A percentile compares a stretch with the other conserved stretches of the same genome.
Evolutionary conservation across 108 stramenopile species (phyloP).

Genomic region (Schizochytrium sp.): DNA sequence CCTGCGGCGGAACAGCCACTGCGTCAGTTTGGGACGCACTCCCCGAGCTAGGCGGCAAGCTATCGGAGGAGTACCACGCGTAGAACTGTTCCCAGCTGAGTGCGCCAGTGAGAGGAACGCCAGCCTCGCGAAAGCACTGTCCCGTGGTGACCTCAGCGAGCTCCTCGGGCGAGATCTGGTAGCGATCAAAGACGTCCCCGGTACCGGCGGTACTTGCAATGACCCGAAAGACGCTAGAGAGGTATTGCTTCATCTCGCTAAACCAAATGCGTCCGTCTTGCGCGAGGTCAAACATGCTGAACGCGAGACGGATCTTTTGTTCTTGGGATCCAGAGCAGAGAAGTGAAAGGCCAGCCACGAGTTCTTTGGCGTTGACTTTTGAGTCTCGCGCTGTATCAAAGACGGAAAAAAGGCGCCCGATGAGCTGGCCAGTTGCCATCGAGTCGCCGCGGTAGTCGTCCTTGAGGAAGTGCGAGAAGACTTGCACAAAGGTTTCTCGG

Average conservation of each 20-base stretch:
- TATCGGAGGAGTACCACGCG: background rate
- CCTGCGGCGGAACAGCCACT: background rate
- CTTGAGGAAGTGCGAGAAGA: background rate
- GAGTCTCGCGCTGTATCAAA: constrained; percentile 3
- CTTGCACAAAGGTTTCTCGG: background rate
- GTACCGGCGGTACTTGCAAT: background rate
- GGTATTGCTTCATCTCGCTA: background rate
- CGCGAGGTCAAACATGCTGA: constrained; percentile 19
- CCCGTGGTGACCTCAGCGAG: background rate
- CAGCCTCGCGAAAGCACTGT: background rate
- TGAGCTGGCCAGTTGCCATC: background rate
- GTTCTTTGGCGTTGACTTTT: constrained; percentile 18
- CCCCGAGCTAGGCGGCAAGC: background rate
- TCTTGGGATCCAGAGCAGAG: constrained; percentile 14
- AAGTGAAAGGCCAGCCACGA: constrained; percentile 20
- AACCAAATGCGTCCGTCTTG: background rate
- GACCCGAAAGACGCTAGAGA: constrained; percentile 1
- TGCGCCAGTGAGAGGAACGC: background rate
- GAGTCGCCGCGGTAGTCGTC: background rate
- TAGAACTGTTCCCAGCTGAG: constrained; percentile 3
- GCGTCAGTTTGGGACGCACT: background rate
- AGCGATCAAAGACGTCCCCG: background rate
- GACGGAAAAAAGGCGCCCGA: background rate
- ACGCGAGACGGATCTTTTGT: background rate
- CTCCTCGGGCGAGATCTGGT: background rate